Conservation (phyloP, 1,284 basidiomycete species). For the Heliocybe sulcata region DNA sequence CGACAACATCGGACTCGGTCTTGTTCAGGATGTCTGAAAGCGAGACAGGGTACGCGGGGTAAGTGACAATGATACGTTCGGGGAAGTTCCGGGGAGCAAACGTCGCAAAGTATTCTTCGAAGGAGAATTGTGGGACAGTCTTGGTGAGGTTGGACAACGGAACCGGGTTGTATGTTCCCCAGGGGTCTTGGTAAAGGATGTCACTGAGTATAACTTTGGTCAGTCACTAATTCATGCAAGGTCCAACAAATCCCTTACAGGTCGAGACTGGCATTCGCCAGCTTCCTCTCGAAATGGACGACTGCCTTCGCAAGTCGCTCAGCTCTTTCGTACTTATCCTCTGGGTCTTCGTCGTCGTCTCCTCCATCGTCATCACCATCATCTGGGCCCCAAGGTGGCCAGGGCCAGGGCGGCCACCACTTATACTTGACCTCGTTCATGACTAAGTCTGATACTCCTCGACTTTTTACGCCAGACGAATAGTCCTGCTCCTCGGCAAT, state of each 20-base stretch:
- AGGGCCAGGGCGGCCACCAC: slow-evolving; percentile 80
- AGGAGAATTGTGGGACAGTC: slow-evolving; percentile 73
- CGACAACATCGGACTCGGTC: slow-evolving; percentile 68
- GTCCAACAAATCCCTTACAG: slow-evolving; percentile 37
- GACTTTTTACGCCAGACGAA: slow-evolving; percentile 28
- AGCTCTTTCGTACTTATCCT: slow-evolving; percentile 37
- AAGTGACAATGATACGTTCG: slow-evolving; percentile 71
- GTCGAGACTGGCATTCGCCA: slow-evolving; percentile 82
- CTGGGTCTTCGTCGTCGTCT: slow-evolving; percentile 30
- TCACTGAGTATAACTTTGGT: slow-evolving; percentile 34
- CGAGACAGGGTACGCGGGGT: slow-evolving; percentile 71
- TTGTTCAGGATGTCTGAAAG: slow-evolving; percentile 67
- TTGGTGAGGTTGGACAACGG: slow-evolving; percentile 63
- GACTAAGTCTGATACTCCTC: neutral
- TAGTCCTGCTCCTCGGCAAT: slow-evolving; percentile 22
- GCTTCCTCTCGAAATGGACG: slow-evolving; percentile 71
- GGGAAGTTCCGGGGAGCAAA: slow-evolving; percentile 81
- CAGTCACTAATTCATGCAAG: neutral
- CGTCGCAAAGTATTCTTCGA: slow-evolving; percentile 78
- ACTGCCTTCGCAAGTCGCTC: slow-evolving; percentile 67
- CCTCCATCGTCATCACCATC: slow-evolving; percentile 37
- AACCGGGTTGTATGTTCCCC: slow-evolving; percentile 86
- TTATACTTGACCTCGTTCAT: slow-evolving; percentile 14
- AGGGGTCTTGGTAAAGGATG: slow-evolving; percentile 68
- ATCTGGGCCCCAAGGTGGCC: slow-evolving; percentile 73